These are phyloP conservation scores for Lachnellula hyalina DNA, from an alignment of 2,329 filamentous ascomycete species.

Conservation along the genomic window DNA sequence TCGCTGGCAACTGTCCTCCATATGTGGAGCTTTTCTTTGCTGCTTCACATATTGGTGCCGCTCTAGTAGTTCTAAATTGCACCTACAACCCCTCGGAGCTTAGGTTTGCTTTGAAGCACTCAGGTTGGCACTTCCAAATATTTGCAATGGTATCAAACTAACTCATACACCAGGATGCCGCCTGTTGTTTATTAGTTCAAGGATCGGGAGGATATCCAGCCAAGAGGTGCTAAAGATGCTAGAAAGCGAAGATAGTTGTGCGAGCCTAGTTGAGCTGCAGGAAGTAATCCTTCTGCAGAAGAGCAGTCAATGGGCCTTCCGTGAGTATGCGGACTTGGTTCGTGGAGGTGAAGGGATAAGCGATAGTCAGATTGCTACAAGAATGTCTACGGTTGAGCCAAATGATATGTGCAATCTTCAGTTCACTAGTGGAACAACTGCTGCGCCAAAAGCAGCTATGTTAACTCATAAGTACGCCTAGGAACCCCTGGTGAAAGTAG, in stretches of 20 bases:
- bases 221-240: no score
- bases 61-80: conserved; percentile 75
- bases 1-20: conserved; percentile 20
- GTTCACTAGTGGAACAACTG: conserved; percentile 71
- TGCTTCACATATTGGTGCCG: conserved; percentile 47
- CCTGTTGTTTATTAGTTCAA: conserved; percentile 53
- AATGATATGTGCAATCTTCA: conserved; percentile 69
- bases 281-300: no score
- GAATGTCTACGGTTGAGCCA: conserved; percentile 31
- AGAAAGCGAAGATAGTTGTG: no score
- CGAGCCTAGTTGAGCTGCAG: no score
- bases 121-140: conserved; percentile 41
- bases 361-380: no score
- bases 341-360: no score
- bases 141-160: not conserved
- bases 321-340: no score
- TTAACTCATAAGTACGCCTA: conserved; percentile 43
- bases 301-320: no score
- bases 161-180: conserved; percentile 52
- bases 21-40: conserved; percentile 30
- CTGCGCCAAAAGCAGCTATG: conserved; percentile 69
- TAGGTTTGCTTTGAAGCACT: conserved; percentile 64
- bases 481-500: not conserved
- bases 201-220: no score
- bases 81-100: conserved; percentile 73